These are phyloP conservation scores for Xerocomellus dryophilus DNA, from an alignment of 768 basidiomycete species.

Conservation along the genomic window DNA sequence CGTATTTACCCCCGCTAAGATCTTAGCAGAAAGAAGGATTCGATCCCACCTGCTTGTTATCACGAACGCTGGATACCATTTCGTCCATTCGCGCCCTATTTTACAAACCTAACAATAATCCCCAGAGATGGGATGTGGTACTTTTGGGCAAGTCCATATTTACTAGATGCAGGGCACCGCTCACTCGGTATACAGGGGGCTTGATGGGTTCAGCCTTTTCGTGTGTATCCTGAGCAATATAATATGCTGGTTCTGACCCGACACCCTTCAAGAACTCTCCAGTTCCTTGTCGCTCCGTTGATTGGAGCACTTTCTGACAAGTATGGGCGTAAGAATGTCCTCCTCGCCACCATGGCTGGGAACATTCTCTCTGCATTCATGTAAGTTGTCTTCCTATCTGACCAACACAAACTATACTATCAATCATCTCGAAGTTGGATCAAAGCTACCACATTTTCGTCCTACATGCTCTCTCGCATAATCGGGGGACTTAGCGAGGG, in stretches of 20 bases:
- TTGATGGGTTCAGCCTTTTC: constrained; percentile 94
- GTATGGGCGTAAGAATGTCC: constrained; percentile 81
- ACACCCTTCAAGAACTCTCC: constrained; percentile 57
- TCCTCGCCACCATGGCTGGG: constrained; percentile 87
- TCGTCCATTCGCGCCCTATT: constrained; percentile 64
- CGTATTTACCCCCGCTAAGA: background rate
- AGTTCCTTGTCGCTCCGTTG: constrained; percentile 78
- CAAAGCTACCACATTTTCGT: constrained; percentile 84
- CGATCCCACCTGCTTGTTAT: constrained; percentile 67
- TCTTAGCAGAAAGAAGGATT: constrained; percentile 62
- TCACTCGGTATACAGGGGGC: constrained; percentile 51
- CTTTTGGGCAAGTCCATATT: constrained; percentile 62
- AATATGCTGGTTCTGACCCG: constrained; percentile 36
- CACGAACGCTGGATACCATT: constrained; percentile 64
- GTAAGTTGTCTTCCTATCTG: constrained; percentile 41
- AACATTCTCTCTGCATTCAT: constrained; percentile 88
- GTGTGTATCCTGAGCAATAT: constrained; percentile 45
- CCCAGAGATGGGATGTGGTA: constrained; percentile 89
- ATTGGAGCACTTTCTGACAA: constrained; percentile 86
- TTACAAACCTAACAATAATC: constrained; percentile 56
- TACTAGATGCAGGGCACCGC: background rate
- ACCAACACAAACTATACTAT: background rate
- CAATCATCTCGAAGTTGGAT: constrained; percentile 62
- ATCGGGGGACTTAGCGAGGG: constrained; percentile 95
- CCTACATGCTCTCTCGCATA: constrained; percentile 84